A percentile compares a stretch with the other conserved stretches of the same genome.
These are phyloP conservation scores for Ophiostoma populinum DNA, from an alignment of 2,329 filamentous ascomycete genomes.

Conservation along the genomic window DNA sequence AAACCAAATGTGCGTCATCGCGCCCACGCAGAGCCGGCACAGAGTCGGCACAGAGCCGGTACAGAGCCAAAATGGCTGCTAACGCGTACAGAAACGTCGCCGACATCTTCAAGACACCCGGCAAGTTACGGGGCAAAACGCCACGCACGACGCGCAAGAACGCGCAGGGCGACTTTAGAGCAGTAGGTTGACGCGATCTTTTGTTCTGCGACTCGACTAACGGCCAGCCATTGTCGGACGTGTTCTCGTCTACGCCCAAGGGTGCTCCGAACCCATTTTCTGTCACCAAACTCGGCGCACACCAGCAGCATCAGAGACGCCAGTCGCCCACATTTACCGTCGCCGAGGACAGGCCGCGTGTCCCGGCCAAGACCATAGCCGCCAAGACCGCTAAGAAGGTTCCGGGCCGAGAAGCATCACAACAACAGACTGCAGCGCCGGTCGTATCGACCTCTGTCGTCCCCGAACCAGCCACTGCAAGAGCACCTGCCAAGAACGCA, in stretches of 20 bases:
- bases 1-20: conserved; percentile 59
- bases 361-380: conserved; percentile 4
- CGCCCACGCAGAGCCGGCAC: no score
- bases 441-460: neutral
- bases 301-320: conserved; percentile 29
- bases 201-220: neutral
- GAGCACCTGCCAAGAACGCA: conserved; percentile 1
- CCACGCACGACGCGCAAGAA: conserved; percentile 52
- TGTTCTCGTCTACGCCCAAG: conserved; percentile 38
- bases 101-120: conserved; percentile 90
- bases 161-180: conserved; percentile 38
- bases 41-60: no score
- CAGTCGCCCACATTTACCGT: conserved; percentile 27
- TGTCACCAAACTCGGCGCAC: conserved; percentile 23
- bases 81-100: conserved; percentile 52
- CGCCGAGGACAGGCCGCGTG: conserved; percentile 29
- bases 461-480: neutral
- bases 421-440: neutral
- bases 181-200: conserved; percentile 31
- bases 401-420: neutral
- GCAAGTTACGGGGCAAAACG: conserved; percentile 67
- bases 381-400: conserved; percentile 4
- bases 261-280: conserved; percentile 36
- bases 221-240: conserved; percentile 38
- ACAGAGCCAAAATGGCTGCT: neutral